phyloP scores from a whole-genome alignment of 73 alveolate genomes.

The Blepharisma stoltei region DNA sequence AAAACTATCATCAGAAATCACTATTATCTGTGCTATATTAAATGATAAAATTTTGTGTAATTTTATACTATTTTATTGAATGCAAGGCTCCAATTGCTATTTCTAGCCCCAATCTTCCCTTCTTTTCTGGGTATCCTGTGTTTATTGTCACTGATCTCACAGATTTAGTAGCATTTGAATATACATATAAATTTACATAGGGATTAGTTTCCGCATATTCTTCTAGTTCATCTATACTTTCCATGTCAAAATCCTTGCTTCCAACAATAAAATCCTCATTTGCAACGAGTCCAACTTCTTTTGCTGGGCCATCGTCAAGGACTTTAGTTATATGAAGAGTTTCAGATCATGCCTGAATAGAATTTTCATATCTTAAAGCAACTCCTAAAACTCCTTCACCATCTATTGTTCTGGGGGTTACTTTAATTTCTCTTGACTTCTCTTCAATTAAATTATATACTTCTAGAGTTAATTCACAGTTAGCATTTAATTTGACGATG shows the following conservation, averaged over 20 bases:
- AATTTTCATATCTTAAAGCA: conserved; percentile 3
- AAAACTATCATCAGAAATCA: no score
- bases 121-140: no score
- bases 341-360: neutral
- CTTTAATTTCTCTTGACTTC: neutral
- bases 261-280: conserved; percentile 7
- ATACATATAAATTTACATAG: no score
- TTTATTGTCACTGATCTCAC: no score
- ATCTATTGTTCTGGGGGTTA: neutral
- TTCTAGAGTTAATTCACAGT: conserved; percentile 9
- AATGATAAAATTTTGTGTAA: no score
- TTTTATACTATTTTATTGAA: no score
- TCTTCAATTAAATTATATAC: neutral
- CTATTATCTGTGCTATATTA: no score
- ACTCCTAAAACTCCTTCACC: conserved; percentile 25
- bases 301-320: neutral
- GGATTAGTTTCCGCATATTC: no score
- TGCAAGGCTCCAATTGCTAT: no score
- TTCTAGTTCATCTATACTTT: no score
- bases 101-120: no score
- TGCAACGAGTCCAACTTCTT: neutral
- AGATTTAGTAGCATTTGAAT: no score
- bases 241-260: neutral
- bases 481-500: neutral
- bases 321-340: conserved; percentile 13